These are phyloP conservation scores for Cinchona pubescens DNA, from an alignment of 257 asterid genomes.

Conservation along the genomic window DNA sequence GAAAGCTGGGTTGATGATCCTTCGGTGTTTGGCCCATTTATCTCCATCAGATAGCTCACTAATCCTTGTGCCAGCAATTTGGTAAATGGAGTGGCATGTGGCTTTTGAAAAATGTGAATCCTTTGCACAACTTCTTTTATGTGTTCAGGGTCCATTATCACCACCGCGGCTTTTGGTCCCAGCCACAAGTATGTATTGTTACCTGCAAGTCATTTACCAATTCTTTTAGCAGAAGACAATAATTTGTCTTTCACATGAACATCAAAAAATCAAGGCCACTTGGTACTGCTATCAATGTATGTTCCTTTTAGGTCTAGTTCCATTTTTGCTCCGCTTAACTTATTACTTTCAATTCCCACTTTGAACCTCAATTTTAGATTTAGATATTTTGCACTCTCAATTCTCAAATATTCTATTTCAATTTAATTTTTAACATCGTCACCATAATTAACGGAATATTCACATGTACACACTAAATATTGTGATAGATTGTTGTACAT, in stretches of 20 bases:
- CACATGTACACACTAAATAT: no score
- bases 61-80: slow-evolving; percentile 1
- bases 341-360: no score
- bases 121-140: neutral
- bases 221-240: neutral
- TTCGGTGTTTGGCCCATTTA: slow-evolving; percentile 9
- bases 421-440: no score
- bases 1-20: neutral
- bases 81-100: neutral
- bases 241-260: neutral
- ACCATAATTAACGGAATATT: no score
- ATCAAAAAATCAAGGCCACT: neutral
- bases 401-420: no score
- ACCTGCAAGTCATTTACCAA: slow-evolving; percentile 28
- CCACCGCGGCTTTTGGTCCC: slow-evolving; percentile 39
- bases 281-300: no score
- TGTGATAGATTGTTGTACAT: no score
- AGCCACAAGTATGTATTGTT: slow-evolving; percentile 35
- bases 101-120: neutral
- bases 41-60: slow-evolving; percentile 1
- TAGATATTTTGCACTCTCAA: no score
- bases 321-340: no score
- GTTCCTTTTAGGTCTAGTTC: no score
- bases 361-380: no score
- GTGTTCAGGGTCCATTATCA: slow-evolving; percentile 34